Evolutionary conservation across 257 asterid genomes (phyloP).

Genomic region (Anisodus tanguticus): DNA sequence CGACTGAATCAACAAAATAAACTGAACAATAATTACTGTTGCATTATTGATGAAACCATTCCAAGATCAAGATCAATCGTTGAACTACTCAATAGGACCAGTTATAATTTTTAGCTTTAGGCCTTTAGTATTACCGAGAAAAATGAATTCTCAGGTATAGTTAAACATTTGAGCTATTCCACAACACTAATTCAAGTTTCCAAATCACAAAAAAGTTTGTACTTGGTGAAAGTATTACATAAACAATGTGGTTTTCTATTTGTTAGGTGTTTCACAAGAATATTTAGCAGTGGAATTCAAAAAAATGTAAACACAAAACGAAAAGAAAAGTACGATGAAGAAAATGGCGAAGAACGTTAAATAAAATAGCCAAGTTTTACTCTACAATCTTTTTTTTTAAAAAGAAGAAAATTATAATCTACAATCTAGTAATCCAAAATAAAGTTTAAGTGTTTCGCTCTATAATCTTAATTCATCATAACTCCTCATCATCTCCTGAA

Average conservation of each 20-base stretch:
- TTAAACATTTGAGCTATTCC: neutral
- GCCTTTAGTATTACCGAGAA: too few species aligned
- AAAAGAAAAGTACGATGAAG: neutral
- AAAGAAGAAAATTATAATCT: too few species aligned
- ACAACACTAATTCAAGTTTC: neutral
- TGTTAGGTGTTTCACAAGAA: neutral
- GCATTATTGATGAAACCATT: neutral
- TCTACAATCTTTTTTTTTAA: neutral
- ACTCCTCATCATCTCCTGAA: slow-evolving; percentile 25
- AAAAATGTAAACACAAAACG: neutral
- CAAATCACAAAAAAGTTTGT: neutral
- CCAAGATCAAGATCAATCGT: neutral
- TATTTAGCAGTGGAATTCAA: neutral
- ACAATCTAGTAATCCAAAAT: neutral
- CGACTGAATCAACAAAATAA: neutral
- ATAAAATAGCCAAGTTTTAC: neutral
- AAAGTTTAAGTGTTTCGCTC: neutral
- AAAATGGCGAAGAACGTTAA: neutral
- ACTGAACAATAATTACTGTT: neutral
- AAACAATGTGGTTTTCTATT: neutral
- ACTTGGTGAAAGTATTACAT: neutral
- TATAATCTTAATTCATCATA: slow-evolving; percentile 32
- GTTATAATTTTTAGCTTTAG: too few species aligned
- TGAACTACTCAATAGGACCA: neutral
- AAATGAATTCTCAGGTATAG: too few species aligned